Base-by-base conservation (phyloP, 2,329 filamentous ascomycete species). In the Hymenoscyphus repandus region DNA sequence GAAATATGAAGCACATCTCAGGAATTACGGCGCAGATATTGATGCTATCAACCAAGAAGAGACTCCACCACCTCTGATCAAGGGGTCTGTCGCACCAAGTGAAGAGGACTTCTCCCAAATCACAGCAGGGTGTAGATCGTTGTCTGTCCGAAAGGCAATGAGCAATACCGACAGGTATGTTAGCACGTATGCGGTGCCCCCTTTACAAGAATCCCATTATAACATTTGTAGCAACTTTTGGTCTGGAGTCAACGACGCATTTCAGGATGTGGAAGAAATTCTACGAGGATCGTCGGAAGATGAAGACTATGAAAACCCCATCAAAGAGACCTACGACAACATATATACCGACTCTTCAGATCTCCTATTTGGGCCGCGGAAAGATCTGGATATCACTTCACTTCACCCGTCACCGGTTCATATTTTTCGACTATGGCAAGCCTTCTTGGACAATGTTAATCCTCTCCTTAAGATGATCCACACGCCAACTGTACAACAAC, bases 381-480 rank as follows among this genome's bases (percentile, higher is more conserved):
- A 65, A 9, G 50, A 57, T 2, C 57, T 74, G 12, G 67, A 75
- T 52, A 60, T 82, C 0, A 67, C 70, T 1, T 62, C 68, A 1
- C 57, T 82, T 0, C 83, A 86, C 55, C 80, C 80, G 9, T 64
- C 75, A 1, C 70, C 76, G 20, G 75, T 82, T 17, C 78, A 82
- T 51, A 82, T 83, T 47, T 77, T 84, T 52, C 75, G 80, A 57
- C 70, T 85, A 15, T 88, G 85, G 84, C 83, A 87, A 65, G 74
- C 80, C 13, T 88, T 85, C 62, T 74, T 88, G 38, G 78, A 82
- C 55, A 86, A 86, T 59, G 79, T 88, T 58, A 82, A 88, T 58
- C 82, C 84, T 0, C 64, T 89, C 5, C 71, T 86, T 42, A 88
- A 86, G 61, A 72, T 88, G 50, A 83, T 80, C 0, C 85, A 88